These are phyloP conservation scores for Irpex sp. DNA, from an alignment of 1,284 basidiomycete genomes.

Conservation along the genomic window DNA sequence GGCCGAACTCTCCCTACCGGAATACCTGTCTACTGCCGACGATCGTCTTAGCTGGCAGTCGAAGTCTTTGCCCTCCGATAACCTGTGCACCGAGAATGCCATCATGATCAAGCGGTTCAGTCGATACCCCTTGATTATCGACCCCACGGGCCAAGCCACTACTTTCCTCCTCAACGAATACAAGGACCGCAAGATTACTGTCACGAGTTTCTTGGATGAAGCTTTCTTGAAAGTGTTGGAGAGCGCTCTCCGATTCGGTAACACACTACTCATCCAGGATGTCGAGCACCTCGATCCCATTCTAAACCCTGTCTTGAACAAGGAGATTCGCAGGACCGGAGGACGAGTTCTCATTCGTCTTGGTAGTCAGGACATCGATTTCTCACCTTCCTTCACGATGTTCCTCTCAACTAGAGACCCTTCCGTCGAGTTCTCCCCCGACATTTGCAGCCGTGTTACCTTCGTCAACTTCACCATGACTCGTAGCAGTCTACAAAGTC, in stretches of 20 bases:
- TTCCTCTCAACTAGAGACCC: constrained; percentile 98
- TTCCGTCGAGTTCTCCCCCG: constrained; percentile 95
- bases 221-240: constrained; percentile 98
- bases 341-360: constrained; percentile 97
- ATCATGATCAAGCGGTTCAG: constrained; percentile 99
- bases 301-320: constrained; percentile 95
- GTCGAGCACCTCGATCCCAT: constrained; percentile 98
- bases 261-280: constrained; percentile 95
- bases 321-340: constrained; percentile 91
- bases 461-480: constrained; percentile 99
- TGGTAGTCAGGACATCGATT: constrained; percentile 99
- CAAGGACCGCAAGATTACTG: constrained; percentile 93
- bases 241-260: constrained; percentile 98
- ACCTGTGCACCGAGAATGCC: constrained; percentile 95
- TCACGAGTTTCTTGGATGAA: constrained; percentile 98
- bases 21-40: constrained; percentile 97
- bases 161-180: constrained; percentile 93
- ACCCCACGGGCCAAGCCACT: constrained; percentile 98
- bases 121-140: constrained; percentile 96
- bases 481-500: constrained; percentile 94
- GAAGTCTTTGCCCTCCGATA: constrained; percentile 91
- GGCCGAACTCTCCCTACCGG: constrained; percentile 85
- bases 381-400: constrained; percentile 98
- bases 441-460: constrained; percentile 97
- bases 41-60: constrained; percentile 96